phyloP scores from a whole-genome alignment of 371 early-diverging fungal species.

The Umbelopsis sp. region DNA sequence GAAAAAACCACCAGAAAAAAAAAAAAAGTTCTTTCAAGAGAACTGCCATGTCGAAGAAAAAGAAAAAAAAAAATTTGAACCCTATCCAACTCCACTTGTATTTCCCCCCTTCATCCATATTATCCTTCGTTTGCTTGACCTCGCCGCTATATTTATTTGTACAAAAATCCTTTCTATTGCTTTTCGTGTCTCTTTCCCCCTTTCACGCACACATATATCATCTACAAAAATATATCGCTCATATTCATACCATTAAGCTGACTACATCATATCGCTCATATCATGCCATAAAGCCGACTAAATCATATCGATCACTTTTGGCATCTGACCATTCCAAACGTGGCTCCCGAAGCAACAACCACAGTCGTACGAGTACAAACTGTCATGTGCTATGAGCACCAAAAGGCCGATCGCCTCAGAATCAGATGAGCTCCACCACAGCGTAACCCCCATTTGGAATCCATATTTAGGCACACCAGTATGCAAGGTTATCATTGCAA shows the following conservation, averaged over 20 bases:
- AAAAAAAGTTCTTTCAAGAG: not conserved
- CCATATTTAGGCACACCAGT: not conserved
- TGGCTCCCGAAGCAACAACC: not conserved
- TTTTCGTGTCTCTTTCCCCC: not conserved
- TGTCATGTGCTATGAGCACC: conserved; percentile 13
- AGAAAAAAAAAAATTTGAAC: not conserved
- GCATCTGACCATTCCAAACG: not conserved
- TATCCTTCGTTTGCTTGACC: conserved; percentile 4
- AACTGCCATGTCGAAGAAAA: not conserved
- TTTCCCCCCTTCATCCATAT: no score
- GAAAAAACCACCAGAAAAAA: no score
- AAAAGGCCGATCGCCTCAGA: conserved; percentile 3
- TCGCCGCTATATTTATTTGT: conserved; percentile 2
- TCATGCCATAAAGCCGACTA: not conserved
- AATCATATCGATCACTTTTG: not conserved
- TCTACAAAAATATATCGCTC: conserved; percentile 5
- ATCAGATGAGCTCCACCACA: conserved; percentile 12
- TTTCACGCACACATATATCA: not conserved
- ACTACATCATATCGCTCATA: not conserved
- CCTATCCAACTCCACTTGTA: not conserved
- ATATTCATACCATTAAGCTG: not conserved
- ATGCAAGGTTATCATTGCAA: not conserved
- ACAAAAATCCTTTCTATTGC: conserved; percentile 11
- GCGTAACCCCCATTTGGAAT: not conserved
- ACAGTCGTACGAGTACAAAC: conserved; percentile 11